A percentile compares a stretch with the other conserved stretches of the same genome.
Evolutionary conservation across 805 yeast genomes (phyloP).

Genomic region (Kodamaea sagamina): DNA sequence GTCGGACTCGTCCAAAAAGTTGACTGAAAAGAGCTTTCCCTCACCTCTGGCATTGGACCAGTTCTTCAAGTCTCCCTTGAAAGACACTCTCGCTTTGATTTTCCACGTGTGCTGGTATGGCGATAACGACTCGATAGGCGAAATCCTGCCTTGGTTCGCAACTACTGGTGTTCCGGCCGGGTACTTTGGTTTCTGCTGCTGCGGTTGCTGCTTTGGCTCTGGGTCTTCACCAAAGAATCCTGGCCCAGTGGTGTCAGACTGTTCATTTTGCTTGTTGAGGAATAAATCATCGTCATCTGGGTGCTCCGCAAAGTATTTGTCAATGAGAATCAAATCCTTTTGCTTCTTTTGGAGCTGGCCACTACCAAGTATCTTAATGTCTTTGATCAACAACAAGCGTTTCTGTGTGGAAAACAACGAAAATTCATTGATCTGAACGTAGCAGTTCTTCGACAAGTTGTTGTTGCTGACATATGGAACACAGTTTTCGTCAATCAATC

Average conservation of each 20-base stretch:
- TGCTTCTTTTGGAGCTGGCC: conserved; percentile 37
- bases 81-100: conserved; percentile 87
- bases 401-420: conserved; percentile 50
- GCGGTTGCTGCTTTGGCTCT: conserved; percentile 12
- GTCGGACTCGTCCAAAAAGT: conserved; percentile 89
- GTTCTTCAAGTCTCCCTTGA: conserved; percentile 82
- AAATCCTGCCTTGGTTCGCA: conserved; percentile 40
- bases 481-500: conserved; percentile 43
- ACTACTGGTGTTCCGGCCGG: conserved; percentile 8
- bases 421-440: conserved; percentile 44
- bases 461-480: conserved; percentile 41
- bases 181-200: conserved; percentile 12
- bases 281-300: conserved; percentile 52
- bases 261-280: conserved; percentile 12
- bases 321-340: conserved; percentile 48
- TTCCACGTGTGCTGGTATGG: conserved; percentile 93
- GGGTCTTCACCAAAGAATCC: conserved; percentile 14
- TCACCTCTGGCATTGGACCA: conserved; percentile 87
- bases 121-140: conserved; percentile 82
- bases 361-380: conserved; percentile 43
- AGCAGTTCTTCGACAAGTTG: conserved; percentile 48
- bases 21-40: conserved; percentile 87
- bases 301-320: conserved; percentile 58
- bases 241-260: conserved; percentile 11
- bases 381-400: conserved; percentile 50